A percentile compares a stretch with the other conserved stretches of the same genome.
These are phyloP conservation scores for Penicillium capsulatum DNA, from an alignment of 2,329 filamentous ascomycete genomes.

Conservation along the genomic window DNA sequence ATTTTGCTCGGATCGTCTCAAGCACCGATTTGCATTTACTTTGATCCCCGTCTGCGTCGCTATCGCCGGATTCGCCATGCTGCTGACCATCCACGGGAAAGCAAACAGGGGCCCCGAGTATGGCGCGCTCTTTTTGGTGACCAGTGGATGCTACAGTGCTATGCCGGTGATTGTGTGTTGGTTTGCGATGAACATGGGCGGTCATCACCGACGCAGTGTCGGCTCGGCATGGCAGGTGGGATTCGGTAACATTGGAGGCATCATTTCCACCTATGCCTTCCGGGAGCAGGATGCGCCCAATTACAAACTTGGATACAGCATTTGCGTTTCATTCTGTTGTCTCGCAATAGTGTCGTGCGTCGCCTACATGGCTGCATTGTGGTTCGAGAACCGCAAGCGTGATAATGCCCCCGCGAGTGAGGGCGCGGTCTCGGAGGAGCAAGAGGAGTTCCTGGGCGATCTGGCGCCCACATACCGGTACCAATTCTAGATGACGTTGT, in stretches of 20 bases:
- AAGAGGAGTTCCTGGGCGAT: conserved; percentile 39
- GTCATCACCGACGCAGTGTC: conserved; percentile 66
- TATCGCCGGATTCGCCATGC: conserved; percentile 70
- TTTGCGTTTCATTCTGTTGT: conserved; percentile 69
- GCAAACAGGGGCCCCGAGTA: conserved; percentile 63
- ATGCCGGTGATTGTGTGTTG: conserved; percentile 84
- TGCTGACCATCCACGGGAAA: conserved; percentile 63
- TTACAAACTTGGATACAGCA: conserved; percentile 70
- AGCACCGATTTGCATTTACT: conserved; percentile 71
- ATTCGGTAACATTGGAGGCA: conserved; percentile 74
- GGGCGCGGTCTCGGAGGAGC: conserved; percentile 26
- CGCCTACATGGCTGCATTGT: conserved; percentile 35
- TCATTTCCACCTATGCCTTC: conserved; percentile 71
- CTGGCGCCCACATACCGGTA: conserved; percentile 43
- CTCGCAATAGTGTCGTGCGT: conserved; percentile 56
- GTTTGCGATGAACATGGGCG: conserved; percentile 76
- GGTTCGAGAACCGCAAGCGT: conserved; percentile 41
- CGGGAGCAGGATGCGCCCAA: conserved; percentile 60
- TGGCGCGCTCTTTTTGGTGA: conserved; percentile 74
- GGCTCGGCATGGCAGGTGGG: conserved; percentile 73
- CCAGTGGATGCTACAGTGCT: conserved; percentile 75
- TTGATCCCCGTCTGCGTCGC: conserved; percentile 64
- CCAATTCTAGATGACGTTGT: conserved; percentile 27
- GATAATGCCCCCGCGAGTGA: conserved; percentile 29
- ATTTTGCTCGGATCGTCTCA: conserved; percentile 63